phyloP scores from a whole-genome alignment of 164 flowering plant genomes.

The Sedum album region DNA sequence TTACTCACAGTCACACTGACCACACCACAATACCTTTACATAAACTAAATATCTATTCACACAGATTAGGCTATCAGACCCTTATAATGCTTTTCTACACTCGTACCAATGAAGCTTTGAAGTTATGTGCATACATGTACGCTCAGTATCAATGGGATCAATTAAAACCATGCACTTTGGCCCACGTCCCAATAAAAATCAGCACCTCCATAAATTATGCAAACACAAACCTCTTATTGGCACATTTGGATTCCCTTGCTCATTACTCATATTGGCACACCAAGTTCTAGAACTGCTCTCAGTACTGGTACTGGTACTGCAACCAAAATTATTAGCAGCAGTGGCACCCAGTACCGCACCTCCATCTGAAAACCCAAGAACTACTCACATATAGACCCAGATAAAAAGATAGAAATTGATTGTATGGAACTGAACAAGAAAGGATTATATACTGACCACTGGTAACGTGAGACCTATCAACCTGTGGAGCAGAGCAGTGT shows the following conservation, averaged over 20 bases:
- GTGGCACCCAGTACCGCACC: conserved; percentile 9
- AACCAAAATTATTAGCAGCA: conserved; percentile 8
- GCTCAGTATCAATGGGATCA: background rate
- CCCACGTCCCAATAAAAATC: background rate
- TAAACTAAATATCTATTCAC: background rate
- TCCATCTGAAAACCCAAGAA: conserved; percentile 15
- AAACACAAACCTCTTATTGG: conserved; percentile 19
- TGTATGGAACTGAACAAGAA: background rate
- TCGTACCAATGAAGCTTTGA: background rate
- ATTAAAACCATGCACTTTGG: background rate
- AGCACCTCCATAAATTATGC: background rate
- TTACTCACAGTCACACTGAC: background rate
- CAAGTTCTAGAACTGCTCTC: conserved; percentile 23
- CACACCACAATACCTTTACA: background rate
- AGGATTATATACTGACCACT: background rate
- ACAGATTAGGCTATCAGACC: background rate
- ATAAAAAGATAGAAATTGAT: background rate
- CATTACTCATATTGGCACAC: conserved; percentile 12
- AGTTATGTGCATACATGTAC: background rate
- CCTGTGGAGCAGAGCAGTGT: conserved; percentile 8
- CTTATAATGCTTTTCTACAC: background rate
- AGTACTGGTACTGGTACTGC: conserved; percentile 26
- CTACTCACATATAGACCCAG: background rate
- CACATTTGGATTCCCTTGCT: conserved; percentile 13
- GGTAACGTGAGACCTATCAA: background rate